Evolutionary conservation across 176 grass and related monocot genomes (phyloP).

Genomic region (Oryza officinalis): DNA sequence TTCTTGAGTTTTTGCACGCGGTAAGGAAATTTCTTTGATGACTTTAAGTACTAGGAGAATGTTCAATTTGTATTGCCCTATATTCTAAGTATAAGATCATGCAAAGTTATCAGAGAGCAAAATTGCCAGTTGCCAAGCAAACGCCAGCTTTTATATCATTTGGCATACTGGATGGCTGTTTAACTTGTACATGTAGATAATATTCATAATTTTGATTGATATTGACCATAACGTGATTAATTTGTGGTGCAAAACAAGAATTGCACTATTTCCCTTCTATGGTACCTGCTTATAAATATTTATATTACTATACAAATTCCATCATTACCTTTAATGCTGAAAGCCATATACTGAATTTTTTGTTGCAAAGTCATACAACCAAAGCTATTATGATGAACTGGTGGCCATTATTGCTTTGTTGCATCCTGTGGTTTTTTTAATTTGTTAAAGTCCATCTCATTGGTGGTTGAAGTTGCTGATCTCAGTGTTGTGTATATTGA

Average conservation of each 20-base stretch:
- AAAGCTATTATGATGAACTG: background rate
- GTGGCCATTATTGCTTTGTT: slow-evolving; percentile 1
- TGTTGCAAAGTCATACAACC: background rate
- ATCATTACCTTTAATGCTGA: slow-evolving; percentile 8
- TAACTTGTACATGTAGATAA: too few relatives aligned
- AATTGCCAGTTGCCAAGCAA: background rate
- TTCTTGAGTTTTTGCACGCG: slow-evolving; percentile 69
- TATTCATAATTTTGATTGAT: background rate
- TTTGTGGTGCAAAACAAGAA: background rate
- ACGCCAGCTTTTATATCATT: background rate
- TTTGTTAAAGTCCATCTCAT: background rate
- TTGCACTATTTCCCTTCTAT: background rate
- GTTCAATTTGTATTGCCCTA: background rate
- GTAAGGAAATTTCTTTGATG: slow-evolving; percentile 41
- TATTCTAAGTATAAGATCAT: background rate
- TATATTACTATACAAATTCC: background rate
- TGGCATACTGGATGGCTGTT: too few relatives aligned
- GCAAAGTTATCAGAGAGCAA: slow-evolving; percentile 13
- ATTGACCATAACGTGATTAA: background rate
- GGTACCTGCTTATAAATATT: background rate
- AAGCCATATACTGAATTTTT: background rate
- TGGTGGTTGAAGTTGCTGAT: slow-evolving; percentile 20
- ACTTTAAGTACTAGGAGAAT: slow-evolving; percentile 2
- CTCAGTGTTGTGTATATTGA: slow-evolving; percentile 28
- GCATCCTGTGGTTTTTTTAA: background rate